Percentiles rank a stretch among this genome's conserved stretches.
Evolutionary conservation across 306 rosid genomes (phyloP).

Genomic region (Parietaria judaica): DNA sequence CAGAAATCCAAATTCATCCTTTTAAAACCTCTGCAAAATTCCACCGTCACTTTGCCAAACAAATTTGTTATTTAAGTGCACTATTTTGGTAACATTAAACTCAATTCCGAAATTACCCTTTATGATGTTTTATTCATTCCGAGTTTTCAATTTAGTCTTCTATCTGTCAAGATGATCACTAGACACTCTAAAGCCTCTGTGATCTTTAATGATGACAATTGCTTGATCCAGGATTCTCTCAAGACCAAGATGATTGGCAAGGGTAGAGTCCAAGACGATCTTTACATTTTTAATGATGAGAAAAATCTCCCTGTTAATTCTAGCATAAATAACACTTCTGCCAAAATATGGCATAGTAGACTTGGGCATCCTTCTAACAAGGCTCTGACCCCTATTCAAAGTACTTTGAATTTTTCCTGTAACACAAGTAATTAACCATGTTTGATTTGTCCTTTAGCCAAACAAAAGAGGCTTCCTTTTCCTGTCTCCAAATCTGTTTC

Average conservation of each 20-base stretch:
- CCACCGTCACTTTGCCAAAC: not conserved
- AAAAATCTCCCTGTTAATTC: not conserved
- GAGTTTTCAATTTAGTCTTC: too few relatives aligned
- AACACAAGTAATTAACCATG: not conserved
- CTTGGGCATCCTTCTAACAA: not conserved
- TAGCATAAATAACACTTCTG: not conserved
- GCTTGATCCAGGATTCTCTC: too few relatives aligned
- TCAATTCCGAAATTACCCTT: not conserved
- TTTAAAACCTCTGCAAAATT: not conserved
- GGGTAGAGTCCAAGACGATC: not conserved
- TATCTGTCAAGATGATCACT: too few relatives aligned
- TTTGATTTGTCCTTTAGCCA: not conserved
- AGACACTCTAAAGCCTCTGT: too few relatives aligned
- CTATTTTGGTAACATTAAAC: not conserved
- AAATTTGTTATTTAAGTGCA: not conserved
- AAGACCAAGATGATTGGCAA: not conserved
- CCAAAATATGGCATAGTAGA: too few relatives aligned
- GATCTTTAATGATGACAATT: too few relatives aligned
- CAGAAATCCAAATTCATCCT: not conserved
- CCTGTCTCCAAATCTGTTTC: not conserved
- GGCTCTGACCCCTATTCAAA: too few relatives aligned
- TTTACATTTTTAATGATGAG: not conserved
- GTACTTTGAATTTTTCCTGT: not conserved
- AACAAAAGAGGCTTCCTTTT: not conserved
- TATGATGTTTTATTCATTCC: not conserved